Base-by-base conservation (phyloP, 805 yeast genomes). In the Kodamaea kakaduensis region DNA sequence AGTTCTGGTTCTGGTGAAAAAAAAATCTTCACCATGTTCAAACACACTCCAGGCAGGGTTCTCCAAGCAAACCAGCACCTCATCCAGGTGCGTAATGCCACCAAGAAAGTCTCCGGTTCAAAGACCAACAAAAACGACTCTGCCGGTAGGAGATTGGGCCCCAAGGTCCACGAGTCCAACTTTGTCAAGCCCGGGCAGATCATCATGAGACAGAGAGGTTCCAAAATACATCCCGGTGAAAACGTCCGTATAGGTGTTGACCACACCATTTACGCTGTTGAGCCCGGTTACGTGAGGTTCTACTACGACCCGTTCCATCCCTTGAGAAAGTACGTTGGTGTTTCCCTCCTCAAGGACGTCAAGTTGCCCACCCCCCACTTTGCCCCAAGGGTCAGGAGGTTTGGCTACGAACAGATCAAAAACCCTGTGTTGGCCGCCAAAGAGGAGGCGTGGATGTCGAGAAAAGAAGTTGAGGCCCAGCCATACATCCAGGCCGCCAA, bases 251-350 rank as follows among this genome's bases (percentile, higher is more conserved):
- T 90, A 42, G 98, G 98, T 44, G 81, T 78, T 51, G 97, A 93
- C 58, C 97, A 89, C 59, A 90, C 98, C 2, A 74, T 93, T 20
- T 87, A 71, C 58, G 96, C 98, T 3, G 51, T 69, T 22, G 97
- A 93, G 55, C 96, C 96, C 3, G 98, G 98, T 17, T 87, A 69
- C 57, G 97, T 90, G 19, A 76, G 94, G 44, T 93, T 77, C 62
- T 93, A 93, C 61, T 65, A 81, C 42, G 96, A 93, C 66, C 97
- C 98, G 4, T 93, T 93, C 71, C 97, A 93, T 54, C 97, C 97
- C 27, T 77, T 78, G 56, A 78, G 97, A 55, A 83, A 80, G 54
- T 86, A 85, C 54, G 84, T 88, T 44, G 98, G 98, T 25, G 79
- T 93, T 24, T 88, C 95, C 0, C 69, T 93, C 34, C 65, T 64